Conservation (phyloP, 345 rosid species). For the Brassica incana region DNA sequence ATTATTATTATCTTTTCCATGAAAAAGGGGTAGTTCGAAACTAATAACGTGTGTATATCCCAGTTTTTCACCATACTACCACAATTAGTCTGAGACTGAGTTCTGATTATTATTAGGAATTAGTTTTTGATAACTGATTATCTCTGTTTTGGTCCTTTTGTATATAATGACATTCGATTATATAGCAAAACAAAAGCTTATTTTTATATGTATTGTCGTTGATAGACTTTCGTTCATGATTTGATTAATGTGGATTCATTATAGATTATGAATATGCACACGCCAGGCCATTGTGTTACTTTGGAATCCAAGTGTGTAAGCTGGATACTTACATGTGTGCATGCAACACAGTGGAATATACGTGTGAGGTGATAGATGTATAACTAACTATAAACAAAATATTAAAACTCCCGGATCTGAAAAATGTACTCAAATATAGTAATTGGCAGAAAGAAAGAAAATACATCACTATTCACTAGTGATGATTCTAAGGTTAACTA, state of each 20-base stretch:
- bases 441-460: neutral
- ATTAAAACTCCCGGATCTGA: neutral
- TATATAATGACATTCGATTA: neutral
- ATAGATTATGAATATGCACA: neutral
- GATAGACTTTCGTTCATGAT: neutral
- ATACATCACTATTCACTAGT: neutral
- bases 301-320: neutral
- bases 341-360: conserved; percentile 19
- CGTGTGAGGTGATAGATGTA: conserved; percentile 6
- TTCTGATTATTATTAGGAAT: neutral
- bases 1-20: neutral
- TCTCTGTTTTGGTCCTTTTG: neutral
- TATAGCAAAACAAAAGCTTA: neutral
- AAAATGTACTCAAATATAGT: neutral
- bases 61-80: neutral
- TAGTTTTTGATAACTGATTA: neutral
- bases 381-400: neutral
- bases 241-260: neutral
- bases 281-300: neutral
- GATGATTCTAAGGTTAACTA: neutral
- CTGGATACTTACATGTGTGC: conserved; percentile 5
- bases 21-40: neutral
- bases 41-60: neutral
- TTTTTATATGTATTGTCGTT: neutral
- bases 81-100: neutral